A percentile compares a stretch with the other conserved stretches of the same genome.
phyloP scores from a whole-genome alignment of 176 grass and related monocot species.

The Sorghum bicolor region Sorghum_bicolor_NCBIv3 NC_012870.2:61742001-61742500 shows the following conservation, averaged over 20 bases:
- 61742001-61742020: background rate
- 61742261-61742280: background rate
- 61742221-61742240: background rate
- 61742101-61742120: background rate
- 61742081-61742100: background rate
- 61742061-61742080: background rate
- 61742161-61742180: background rate
- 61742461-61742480: background rate
- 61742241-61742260: background rate
- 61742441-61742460: background rate
- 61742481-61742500: too few relatives aligned
- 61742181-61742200: slow-evolving; percentile 5
- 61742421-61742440: background rate
- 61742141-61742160: background rate
- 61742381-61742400: background rate
- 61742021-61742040: background rate
- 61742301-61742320: background rate
- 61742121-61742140: background rate
- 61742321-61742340: background rate
- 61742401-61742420: background rate
- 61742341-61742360: background rate
- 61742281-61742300: background rate
- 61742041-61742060: background rate
- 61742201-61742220: background rate
- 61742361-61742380: too few relatives aligned